Percentiles rank a stretch among this genome's conserved stretches.
Conservation (phyloP, 176 grass and related monocot genomes). For the Hsuehochloa calcarea region DNA sequence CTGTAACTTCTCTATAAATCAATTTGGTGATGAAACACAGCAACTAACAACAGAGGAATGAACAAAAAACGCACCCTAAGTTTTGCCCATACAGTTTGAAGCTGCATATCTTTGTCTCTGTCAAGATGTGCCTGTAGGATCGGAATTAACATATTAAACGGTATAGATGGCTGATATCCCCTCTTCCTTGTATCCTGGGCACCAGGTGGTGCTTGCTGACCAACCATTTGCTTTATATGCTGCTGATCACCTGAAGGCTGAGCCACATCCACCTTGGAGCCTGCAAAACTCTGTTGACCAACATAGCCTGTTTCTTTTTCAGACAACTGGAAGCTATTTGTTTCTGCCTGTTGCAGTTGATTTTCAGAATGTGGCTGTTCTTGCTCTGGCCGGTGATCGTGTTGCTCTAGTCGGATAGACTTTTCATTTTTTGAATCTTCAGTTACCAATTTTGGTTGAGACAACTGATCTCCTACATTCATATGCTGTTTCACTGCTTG, state of each 20-base stretch:
- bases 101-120: slow-evolving; percentile 96
- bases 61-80: slow-evolving; percentile 63
- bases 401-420: slow-evolving; percentile 7
- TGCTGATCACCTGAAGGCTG: slow-evolving; percentile 38
- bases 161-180: slow-evolving; percentile 72
- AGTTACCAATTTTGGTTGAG: slow-evolving; percentile 34
- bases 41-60: slow-evolving; percentile 8
- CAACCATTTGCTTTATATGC: slow-evolving; percentile 29
- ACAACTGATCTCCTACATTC: slow-evolving; percentile 25
- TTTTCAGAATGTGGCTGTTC: slow-evolving; percentile 25
- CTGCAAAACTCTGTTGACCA: slow-evolving; percentile 35
- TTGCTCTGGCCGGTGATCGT: slow-evolving; percentile 17
- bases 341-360: slow-evolving; percentile 33
- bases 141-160: slow-evolving; percentile 96
- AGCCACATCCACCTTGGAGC: slow-evolving; percentile 32
- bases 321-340: slow-evolving; percentile 46
- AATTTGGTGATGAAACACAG: slow-evolving; percentile 23
- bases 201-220: slow-evolving; percentile 57
- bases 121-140: slow-evolving; percentile 88
- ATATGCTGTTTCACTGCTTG: slow-evolving; percentile 29
- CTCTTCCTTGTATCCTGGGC: slow-evolving; percentile 48
- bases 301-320: slow-evolving; percentile 39
- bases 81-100: slow-evolving; percentile 80
- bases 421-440: slow-evolving; percentile 39
- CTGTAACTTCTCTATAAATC: not conserved